phyloP scores from a whole-genome alignment of 352 stramenopile genomes.

The Phytophthora ohioensis region DNA sequence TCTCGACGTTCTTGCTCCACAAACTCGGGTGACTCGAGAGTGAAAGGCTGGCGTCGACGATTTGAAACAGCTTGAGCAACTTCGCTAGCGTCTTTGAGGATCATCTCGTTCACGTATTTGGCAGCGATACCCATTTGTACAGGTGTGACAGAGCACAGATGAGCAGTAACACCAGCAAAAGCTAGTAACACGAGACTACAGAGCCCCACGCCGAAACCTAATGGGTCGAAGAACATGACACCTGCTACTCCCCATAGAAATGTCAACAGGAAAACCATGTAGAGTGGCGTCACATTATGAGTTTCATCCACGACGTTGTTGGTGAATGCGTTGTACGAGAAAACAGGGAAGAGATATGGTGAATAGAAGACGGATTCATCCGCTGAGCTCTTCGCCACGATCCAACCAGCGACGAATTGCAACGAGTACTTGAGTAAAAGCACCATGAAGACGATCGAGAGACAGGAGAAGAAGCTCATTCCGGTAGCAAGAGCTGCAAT shows the following conservation, averaged over 20 bases:
- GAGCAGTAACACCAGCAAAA: slow-evolving; percentile 78
- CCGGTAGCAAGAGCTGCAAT: slow-evolving; percentile 54
- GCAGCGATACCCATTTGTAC: slow-evolving; percentile 89
- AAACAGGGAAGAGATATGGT: slow-evolving; percentile 91
- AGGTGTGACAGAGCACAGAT: slow-evolving; percentile 85
- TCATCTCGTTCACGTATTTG: slow-evolving; percentile 91
- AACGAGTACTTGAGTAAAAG: slow-evolving; percentile 79
- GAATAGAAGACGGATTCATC: slow-evolving; percentile 86
- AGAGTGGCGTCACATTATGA: slow-evolving; percentile 68
- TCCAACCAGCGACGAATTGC: slow-evolving; percentile 68
- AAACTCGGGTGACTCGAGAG: slow-evolving; percentile 83
- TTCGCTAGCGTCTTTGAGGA: slow-evolving; percentile 85
- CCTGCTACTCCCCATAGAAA: slow-evolving; percentile 89
- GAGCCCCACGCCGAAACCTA: slow-evolving; percentile 89
- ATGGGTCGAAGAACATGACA: slow-evolving; percentile 92
- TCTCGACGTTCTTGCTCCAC: slow-evolving; percentile 74
- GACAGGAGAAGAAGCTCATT: slow-evolving; percentile 83
- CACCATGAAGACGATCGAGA: slow-evolving; percentile 88
- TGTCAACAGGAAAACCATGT: slow-evolving; percentile 71
- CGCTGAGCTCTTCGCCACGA: slow-evolving; percentile 51
- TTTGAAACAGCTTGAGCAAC: slow-evolving; percentile 75
- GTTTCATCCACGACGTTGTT: slow-evolving; percentile 93
- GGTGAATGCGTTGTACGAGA: slow-evolving; percentile 91
- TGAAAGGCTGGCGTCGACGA: slow-evolving; percentile 71
- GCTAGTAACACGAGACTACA: slow-evolving; percentile 86